Conservation (phyloP, 148 eudicot genomes). For the Euryodendron excelsum region DNA sequence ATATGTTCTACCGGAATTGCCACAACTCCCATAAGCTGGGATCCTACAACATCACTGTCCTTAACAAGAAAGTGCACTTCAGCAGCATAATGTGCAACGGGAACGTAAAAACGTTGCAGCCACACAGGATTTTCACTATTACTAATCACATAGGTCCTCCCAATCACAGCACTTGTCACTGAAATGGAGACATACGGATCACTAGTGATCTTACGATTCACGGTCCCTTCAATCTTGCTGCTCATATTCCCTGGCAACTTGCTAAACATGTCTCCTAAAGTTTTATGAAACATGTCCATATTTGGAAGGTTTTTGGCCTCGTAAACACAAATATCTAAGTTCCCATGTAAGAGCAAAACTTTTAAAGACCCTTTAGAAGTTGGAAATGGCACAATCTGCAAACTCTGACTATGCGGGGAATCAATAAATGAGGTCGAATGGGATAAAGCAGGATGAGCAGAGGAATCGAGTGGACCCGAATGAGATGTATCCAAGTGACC, state of each 20-base stretch:
- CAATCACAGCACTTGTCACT: conserved; percentile 65
- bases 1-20: conserved; percentile 69
- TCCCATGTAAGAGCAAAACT: conserved; percentile 79
- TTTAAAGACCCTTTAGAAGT: conserved; percentile 56
- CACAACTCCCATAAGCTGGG: conserved; percentile 78
- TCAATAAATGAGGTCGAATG: conserved; percentile 24
- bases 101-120: conserved; percentile 73
- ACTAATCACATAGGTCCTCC: conserved; percentile 75
- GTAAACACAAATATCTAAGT: conserved; percentile 70
- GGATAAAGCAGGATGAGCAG: conserved; percentile 17
- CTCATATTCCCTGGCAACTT: conserved; percentile 50
- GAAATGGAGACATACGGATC: conserved; percentile 87
- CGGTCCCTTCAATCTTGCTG: conserved; percentile 57
- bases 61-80: conserved; percentile 80
- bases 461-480: conserved; percentile 19
- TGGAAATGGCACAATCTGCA: conserved; percentile 50
- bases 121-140: conserved; percentile 88
- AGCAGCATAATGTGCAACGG: conserved; percentile 85
- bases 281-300: conserved; percentile 92
- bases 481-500: conserved; percentile 30
- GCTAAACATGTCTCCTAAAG: conserved; percentile 65
- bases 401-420: conserved; percentile 27
- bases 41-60: conserved; percentile 90
- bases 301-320: conserved; percentile 88
- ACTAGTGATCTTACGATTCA: conserved; percentile 63